Evolutionary conservation across 2,329 filamentous ascomycete genomes (phyloP), one percentile per base, ranked within the genome.

Genomic region (Sporothrix brunneoviolacea): DNA sequence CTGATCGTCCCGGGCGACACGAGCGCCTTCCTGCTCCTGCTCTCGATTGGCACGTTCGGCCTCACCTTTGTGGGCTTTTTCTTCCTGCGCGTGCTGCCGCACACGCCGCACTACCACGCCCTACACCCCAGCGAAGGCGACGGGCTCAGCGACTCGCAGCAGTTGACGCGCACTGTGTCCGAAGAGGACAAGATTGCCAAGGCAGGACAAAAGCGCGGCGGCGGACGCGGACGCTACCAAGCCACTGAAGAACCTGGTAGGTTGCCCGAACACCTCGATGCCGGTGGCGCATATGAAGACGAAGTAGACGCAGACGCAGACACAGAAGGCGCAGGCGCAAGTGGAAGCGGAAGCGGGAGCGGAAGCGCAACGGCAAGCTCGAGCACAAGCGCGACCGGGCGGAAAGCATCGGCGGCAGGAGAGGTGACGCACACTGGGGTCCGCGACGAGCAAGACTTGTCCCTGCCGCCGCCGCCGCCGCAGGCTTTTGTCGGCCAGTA

Each of bases 1-100:
- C 63, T 94, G 41, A 71, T 88, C 36, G 91, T 95, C 62, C 87
- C 88, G 3, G 88, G 89, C 35, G 82, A 94, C 60, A 93, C 90
- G 1, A 84, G 85, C 50, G 79, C 80, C 35, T 91, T 96, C 59
- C 75, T 98, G 51, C 73, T 91, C 56, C 71, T 97, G 24, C 74
- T 98, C 36, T 82, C 90, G 4, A 74, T 82, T 55, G 91, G 90
- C 15, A 96, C 91, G 1, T 87, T 84, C 54, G 69, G 77, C 43
- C 75, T 97, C 59, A 84, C 85, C 4, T 77, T 94, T 48, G 64
- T 82, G 21, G 85, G 88, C 19, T 88, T 91, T 67, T 88, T 94
- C 64, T 95, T 97, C 66, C 74, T 97, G 43, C 82, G 83, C 44
- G 82, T 95, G 22, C 73, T 90, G 51, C 82, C 83, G 9, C 77